These are phyloP conservation scores for Passalora sequoiae DNA, from an alignment of 2,329 filamentous ascomycete species.

Conservation along the genomic window DNA sequence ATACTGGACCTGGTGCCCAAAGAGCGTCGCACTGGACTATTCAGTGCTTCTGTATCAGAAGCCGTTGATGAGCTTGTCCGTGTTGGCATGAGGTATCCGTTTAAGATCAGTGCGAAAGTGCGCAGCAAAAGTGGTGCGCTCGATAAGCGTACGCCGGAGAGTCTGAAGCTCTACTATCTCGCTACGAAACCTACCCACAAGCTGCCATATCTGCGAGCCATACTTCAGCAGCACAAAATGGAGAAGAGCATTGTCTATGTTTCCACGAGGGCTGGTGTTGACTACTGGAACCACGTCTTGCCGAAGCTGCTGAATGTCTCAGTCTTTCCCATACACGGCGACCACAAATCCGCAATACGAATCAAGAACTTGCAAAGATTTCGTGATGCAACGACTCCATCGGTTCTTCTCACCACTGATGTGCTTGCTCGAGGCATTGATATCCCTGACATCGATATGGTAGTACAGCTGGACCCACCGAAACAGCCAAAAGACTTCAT, in stretches of 20 bases:
- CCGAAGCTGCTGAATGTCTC: conserved; percentile 65
- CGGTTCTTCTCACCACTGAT: conserved; percentile 85
- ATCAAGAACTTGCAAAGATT: conserved; percentile 84
- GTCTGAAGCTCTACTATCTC: conserved; percentile 85
- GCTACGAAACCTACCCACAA: conserved; percentile 72
- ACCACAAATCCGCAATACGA: conserved; percentile 81
- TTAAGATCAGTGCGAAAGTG: conserved; percentile 91
- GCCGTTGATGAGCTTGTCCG: conserved; percentile 89
- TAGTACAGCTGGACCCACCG: conserved; percentile 79
- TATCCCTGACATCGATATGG: conserved; percentile 85
- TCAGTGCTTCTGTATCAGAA: conserved; percentile 93
- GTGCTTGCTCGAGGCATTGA: conserved; percentile 86
- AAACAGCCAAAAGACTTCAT: conserved; percentile 83
- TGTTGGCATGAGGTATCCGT: conserved; percentile 86
- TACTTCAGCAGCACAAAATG: conserved; percentile 60
- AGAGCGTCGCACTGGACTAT: conserved; percentile 85
- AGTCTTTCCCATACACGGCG: conserved; percentile 81
- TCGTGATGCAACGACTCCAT: conserved; percentile 65
- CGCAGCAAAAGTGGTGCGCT: conserved; percentile 67
- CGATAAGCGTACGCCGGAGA: conserved; percentile 84
- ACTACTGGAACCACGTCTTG: conserved; percentile 83
- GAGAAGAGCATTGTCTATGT: conserved; percentile 87
- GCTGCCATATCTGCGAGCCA: conserved; percentile 64
- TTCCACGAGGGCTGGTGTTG: conserved; percentile 88
- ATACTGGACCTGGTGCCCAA: conserved; percentile 84